Evolutionary conservation across 2,329 filamentous ascomycete genomes (phyloP), one percentile per base, ranked within the genome.

Genomic region (Venturia effusa): DNA sequence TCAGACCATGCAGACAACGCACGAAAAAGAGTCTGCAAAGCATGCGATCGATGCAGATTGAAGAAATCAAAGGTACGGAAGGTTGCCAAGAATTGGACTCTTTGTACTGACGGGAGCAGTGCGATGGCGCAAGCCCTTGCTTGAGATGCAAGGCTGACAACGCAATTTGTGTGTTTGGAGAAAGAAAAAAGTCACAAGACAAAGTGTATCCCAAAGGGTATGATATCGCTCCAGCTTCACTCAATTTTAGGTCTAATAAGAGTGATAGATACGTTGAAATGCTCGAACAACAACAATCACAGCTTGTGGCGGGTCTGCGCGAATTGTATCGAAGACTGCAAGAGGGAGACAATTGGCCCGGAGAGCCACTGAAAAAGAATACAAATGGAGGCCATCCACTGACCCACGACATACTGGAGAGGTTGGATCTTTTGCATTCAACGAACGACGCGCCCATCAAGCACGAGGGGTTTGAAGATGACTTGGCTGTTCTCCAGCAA

Each of bases 171-270:
- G 81, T 85, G 4, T 87, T 86, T 73, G 84, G 84, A 39, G 84
- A 87, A 70, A 77, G 84, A 64, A 87, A 86, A 72, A 86, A 86
- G 77, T 81, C 82, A 7, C 83, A 86, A 69, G 84, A 87, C 73
- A 87, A 86, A 73, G 81, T 86, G 59, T 86, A 87, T 72, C 84
- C 84, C n/a, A 87, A 86, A 75, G 84, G 84, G 81, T 87, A 73
- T 27, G 62, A 1, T 32, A 27, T 1, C 4, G 19, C n/a, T 24
- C 17, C 64, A 60, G 30, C 19, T 15, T 39, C 3, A 48, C 4
- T 22, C 59, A 54, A 15, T 62, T 60, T 67, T 60, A 13, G 61
- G 8, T 37, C 57, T 65, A 45, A 51, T 48, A 24, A 69, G 66
- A 55, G 6, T 13, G 55, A 17, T 64, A 85, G 83, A 67, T 85